Base-by-base conservation (phyloP, 345 rosid species). In the Hibiscus syriacus region DNA sequence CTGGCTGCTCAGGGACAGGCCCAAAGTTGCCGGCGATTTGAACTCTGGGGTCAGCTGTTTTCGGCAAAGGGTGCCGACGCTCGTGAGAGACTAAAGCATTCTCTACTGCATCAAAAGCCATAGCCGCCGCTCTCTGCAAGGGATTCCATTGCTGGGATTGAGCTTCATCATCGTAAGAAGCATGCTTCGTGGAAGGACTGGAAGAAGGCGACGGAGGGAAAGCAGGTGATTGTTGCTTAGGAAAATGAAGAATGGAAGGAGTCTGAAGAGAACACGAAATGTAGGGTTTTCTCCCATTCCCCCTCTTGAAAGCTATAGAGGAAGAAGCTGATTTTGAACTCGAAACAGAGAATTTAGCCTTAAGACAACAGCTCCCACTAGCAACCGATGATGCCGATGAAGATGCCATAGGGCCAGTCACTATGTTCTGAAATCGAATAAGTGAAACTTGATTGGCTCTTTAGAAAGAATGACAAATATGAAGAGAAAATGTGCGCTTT, bases 21-120 rank as follows among this genome's bases (percentile, higher is more conserved):
- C 96, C 84, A 52, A 85, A 91, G 62, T 91, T 91, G 0, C 97
- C 97, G 54, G 86, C 68, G 72, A 91, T 91, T 74, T 91, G 97
- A 20, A 88, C 81, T 0, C 14, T 10, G 2, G 97, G 96, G 76
- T 91, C 92, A 0, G 96, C 84, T 0, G 92, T 88, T 79, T 78
- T 87, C 19, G 97, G 96, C 11, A 91, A 90, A 5, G 90, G 85
- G 12, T 74, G 85, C 2, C 72, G 66, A 10, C 81, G 70, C 63
- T 91, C 97, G 36, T 79, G 88, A 5, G 81, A 79, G 1, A 84
- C 76, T 29, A 91, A 72, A 62, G 86, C 82, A 41, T 66, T 64
- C 60, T 91, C 97, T 3, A 82, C 83, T 7, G 75, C 74, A 63
- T 91, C 87, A 7, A 91, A 72, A 5, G 87, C 90, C 9, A 74